These are phyloP conservation scores for Apostasia ramifera DNA, from an alignment of 106 monocot species.

Conservation along the genomic window DNA sequence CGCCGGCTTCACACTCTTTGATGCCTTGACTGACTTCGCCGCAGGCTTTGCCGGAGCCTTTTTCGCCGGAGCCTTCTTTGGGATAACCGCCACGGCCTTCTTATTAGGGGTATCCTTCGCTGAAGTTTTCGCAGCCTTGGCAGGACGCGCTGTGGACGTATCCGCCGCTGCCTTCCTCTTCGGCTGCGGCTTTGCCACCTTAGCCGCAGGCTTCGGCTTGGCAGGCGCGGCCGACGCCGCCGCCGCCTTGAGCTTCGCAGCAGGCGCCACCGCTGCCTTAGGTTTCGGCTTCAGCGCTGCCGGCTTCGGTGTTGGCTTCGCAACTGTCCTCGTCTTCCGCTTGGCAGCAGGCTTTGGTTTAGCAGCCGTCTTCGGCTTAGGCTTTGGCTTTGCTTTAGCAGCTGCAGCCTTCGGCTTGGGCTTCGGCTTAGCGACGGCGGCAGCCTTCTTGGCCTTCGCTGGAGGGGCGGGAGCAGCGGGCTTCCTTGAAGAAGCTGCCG, in stretches of 20 bases:
- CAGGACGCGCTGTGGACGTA: conserved; percentile 1
- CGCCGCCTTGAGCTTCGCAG: conserved; percentile 29
- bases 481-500: conserved; percentile 1
- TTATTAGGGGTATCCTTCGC: conserved; percentile 20
- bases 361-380: conserved; percentile 7
- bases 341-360: conserved; percentile 9
- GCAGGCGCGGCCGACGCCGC: background rate
- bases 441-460: conserved; percentile 17
- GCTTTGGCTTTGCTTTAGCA: conserved; percentile 14
- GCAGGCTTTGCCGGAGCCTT: conserved; percentile 11
- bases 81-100: background rate
- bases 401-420: conserved; percentile 8
- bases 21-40: no score
- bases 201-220: conserved; percentile 15
- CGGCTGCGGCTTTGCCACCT: conserved; percentile 24
- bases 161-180: conserved; percentile 19
- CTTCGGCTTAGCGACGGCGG: conserved; percentile 14
- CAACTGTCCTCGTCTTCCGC: conserved; percentile 11
- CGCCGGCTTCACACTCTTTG: conserved; percentile 26
- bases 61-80: conserved; percentile 29
- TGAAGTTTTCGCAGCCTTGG: conserved; percentile 1
- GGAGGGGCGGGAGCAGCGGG: background rate
- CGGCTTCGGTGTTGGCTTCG: conserved; percentile 24
- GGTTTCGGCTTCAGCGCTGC: conserved; percentile 22
- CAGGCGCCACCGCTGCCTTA: conserved; percentile 19